phyloP scores from a whole-genome alignment of 345 rosid species.

The Cardamine chenopodiifolia region DNA sequence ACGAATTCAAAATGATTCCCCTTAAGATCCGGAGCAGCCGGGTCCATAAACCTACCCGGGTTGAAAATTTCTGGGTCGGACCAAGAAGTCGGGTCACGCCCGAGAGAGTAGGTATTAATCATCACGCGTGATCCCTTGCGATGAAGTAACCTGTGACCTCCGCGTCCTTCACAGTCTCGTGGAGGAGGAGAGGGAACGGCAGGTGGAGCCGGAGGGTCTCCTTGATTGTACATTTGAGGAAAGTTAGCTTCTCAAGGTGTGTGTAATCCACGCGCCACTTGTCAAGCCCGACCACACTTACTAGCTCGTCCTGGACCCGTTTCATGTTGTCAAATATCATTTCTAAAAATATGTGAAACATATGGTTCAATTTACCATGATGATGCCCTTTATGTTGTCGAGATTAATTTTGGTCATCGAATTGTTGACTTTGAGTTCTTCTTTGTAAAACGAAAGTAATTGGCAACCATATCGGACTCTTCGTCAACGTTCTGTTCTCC shows the following conservation, averaged over 20 bases:
- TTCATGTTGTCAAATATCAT: slow-evolving; percentile 30
- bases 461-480: slow-evolving; percentile 79
- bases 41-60: slow-evolving; percentile 58
- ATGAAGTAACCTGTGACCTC: slow-evolving; percentile 55
- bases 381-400: slow-evolving; percentile 77
- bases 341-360: neutral
- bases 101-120: slow-evolving; percentile 63
- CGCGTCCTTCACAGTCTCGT: slow-evolving; percentile 53
- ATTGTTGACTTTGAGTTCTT: slow-evolving; percentile 51
- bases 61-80: slow-evolving; percentile 56
- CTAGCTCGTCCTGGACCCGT: slow-evolving; percentile 60
- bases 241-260: slow-evolving; percentile 60
- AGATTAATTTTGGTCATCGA: slow-evolving; percentile 56
- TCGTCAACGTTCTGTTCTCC: neutral
- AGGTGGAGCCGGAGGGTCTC: slow-evolving; percentile 78
- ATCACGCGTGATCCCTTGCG: slow-evolving; percentile 57
- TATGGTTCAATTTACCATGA: slow-evolving; percentile 59
- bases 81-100: slow-evolving; percentile 59
- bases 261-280: slow-evolving; percentile 49
- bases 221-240: slow-evolving; percentile 53
- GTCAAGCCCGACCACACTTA: slow-evolving; percentile 56
- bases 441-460: slow-evolving; percentile 62
- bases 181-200: slow-evolving; percentile 77
- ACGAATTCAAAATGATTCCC: slow-evolving; percentile 63
- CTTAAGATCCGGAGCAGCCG: slow-evolving; percentile 53